Evolutionary conservation across 2,329 filamentous ascomycete species (phyloP), one percentile per base, ranked within the genome.

Genomic region (Pleomassaria siparia): DNA sequence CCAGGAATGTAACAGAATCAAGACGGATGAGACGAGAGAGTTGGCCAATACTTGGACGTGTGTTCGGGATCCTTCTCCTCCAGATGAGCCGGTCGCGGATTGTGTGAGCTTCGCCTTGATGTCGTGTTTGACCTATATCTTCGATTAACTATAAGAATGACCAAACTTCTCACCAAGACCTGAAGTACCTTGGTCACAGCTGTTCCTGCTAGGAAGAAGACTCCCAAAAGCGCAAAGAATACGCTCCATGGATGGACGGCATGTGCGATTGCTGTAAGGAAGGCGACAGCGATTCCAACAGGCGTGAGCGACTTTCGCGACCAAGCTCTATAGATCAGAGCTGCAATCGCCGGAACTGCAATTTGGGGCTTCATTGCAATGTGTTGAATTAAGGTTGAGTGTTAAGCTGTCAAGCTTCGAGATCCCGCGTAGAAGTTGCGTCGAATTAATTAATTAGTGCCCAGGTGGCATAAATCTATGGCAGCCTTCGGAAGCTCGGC

Each of bases 1-100:
- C 58, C 72, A 75, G 1, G 73, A 61, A 59, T 85, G 80, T 2
- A 80, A 54, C 10, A 82, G 56, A 43, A 80, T 80, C 30, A 85
- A 68, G 12, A 91, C 70, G 4, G 87, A 89, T 3, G 89, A 91
- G 50, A 89, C 83, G 33, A 86, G 75, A 1, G 90, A 95, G 72
- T 97, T 97, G 39, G 91, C 90, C 21, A 97, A 78, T 9, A 97
- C 89, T 79, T 97, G 92, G 25, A 94, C 76, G 67, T 95, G 87
- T 11, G 86, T 95, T 49, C 92, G 81, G 6, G 90, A 81, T 0
- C 88, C 89, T 71, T 96, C 91, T 50, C 89, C 89, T 40, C 88
- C 89, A 0, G 82, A 76, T 13, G 80, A 77, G 48, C 91, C 91
- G 37, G 81, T 81, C 2, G 91, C 83, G 39, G 86, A 86, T 49